A percentile compares a stretch with the other conserved stretches of the same genome.
Evolutionary conservation across 768 basidiomycete genomes (phyloP).

Genomic region (Mycena chlorophos): DNA sequence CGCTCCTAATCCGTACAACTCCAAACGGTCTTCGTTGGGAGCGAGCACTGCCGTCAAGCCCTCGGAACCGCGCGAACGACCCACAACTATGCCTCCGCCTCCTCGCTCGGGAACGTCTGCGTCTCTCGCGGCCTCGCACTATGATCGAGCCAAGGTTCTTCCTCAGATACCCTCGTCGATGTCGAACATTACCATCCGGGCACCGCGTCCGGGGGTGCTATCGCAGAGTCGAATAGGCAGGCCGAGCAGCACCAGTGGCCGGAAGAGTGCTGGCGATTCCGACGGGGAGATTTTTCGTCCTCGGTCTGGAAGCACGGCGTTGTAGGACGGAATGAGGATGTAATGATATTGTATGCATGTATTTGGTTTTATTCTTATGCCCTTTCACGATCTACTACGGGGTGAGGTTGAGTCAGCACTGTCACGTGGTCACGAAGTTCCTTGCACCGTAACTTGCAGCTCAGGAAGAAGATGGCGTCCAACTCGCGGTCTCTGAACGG

Average conservation of each 20-base stretch:
- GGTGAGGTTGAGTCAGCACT: background rate
- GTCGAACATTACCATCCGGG: constrained; percentile 50
- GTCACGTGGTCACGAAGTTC: background rate
- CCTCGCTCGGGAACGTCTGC: constrained; percentile 32
- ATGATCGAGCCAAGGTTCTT: constrained; percentile 38
- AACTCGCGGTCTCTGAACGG: constrained; percentile 63
- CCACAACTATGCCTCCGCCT: constrained; percentile 36
- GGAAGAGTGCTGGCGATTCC: constrained; percentile 32
- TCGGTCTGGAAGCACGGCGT: constrained; percentile 27
- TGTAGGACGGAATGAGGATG: constrained; percentile 8
- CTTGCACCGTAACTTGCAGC: constrained; percentile 4
- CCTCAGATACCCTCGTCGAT: constrained; percentile 44
- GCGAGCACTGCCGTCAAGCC: constrained; percentile 39
- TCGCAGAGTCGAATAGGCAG: constrained; percentile 44
- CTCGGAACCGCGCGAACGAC: constrained; percentile 34
- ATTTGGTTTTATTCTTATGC: constrained; percentile 7
- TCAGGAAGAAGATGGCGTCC: constrained; percentile 12
- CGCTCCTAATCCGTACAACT: constrained; percentile 38
- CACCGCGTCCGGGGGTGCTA: constrained; percentile 36
- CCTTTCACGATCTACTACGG: background rate
- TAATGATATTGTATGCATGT: constrained; percentile 7
- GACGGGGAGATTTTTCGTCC: constrained; percentile 31
- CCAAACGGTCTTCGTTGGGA: constrained; percentile 67
- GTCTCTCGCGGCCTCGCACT: constrained; percentile 30
- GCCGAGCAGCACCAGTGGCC: constrained; percentile 38